phyloP scores from a whole-genome alignment of 345 rosid species.

The Odontarrhena argentea region DNA sequence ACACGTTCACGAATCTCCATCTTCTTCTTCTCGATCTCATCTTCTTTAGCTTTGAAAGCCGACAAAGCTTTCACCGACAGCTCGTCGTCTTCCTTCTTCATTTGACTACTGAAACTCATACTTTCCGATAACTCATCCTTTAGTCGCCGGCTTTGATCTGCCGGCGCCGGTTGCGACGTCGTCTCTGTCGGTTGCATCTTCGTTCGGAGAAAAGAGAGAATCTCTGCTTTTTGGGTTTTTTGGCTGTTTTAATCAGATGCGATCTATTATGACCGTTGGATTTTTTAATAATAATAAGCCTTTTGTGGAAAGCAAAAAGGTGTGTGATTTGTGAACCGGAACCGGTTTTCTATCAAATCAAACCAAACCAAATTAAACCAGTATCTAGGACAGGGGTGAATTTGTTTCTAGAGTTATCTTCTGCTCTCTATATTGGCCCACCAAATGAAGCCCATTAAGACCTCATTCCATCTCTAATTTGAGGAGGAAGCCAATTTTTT shows the following conservation, averaged over 20 bases:
- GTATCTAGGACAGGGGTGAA: background rate
- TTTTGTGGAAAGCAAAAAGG: conserved; percentile 6
- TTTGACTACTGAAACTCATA: conserved; percentile 83
- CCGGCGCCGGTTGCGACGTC: conserved; percentile 51
- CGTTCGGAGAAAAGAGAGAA: background rate
- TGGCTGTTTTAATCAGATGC: conserved; percentile 25
- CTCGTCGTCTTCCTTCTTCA: conserved; percentile 95
- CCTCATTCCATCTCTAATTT: too few species aligned
- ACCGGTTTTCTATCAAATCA: background rate
- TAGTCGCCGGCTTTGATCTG: conserved; percentile 41
- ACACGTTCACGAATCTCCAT: conserved; percentile 85
- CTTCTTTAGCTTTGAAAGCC: conserved; percentile 88
- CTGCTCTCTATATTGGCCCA: too few species aligned
- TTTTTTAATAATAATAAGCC: conserved; percentile 19
- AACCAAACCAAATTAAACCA: background rate
- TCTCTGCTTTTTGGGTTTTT: background rate
- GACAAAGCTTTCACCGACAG: conserved; percentile 79
- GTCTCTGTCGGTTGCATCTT: conserved; percentile 49
- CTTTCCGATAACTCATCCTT: conserved; percentile 61
- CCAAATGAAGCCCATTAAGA: too few species aligned
- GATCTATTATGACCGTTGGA: conserved; percentile 38
- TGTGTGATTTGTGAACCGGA: conserved; percentile 21
- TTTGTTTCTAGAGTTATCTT: background rate
- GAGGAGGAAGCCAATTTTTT: too few species aligned
- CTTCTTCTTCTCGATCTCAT: conserved; percentile 93